These are phyloP conservation scores for Nadsonia fulvescens DNA, from an alignment of 805 yeast genomes.

Conservation along the genomic window DNA sequence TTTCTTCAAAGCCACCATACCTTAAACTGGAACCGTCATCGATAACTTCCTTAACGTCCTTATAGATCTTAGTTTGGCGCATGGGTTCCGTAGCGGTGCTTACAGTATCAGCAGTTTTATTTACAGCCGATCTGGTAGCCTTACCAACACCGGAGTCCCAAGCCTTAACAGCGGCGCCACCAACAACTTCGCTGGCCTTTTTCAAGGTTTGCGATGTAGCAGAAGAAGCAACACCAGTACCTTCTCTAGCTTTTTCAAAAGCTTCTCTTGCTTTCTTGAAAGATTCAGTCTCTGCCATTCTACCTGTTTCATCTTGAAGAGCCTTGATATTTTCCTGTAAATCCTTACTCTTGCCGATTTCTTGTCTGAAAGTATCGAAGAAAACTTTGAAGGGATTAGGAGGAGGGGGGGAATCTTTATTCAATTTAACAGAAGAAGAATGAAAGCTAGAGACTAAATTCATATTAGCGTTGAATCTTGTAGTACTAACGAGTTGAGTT, in stretches of 20 bases:
- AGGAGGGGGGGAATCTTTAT: no score
- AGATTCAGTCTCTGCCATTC: conserved; percentile 85
- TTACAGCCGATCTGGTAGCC: conserved; percentile 74
- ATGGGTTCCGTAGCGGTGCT: conserved; percentile 82
- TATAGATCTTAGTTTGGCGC: conserved; percentile 73
- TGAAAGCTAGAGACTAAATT: no score
- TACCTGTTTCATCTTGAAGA: conserved; percentile 86
- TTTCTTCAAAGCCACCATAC: conserved; percentile 83
- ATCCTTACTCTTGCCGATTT: conserved; percentile 81
- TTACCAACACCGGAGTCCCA: conserved; percentile 94
- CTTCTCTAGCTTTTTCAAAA: conserved; percentile 64
- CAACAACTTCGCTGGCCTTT: conserved; percentile 88
- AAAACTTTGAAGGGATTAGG: conserved; percentile 87
- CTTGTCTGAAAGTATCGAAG: conserved; percentile 76
- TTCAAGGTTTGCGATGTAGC: conserved; percentile 58
- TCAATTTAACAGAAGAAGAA: no score
- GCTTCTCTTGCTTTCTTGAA: conserved; percentile 89
- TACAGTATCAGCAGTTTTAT: conserved; percentile 64
- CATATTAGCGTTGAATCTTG: no score
- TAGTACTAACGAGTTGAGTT: no score
- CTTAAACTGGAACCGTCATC: conserved; percentile 80
- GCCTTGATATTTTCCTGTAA: conserved; percentile 87
- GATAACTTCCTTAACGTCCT: conserved; percentile 72
- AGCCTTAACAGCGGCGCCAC: conserved; percentile 73
- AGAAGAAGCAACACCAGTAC: conserved; percentile 30